Conservation (phyloP, 176 grass and related monocot species). For the Rhynchospora pubera region DNA sequence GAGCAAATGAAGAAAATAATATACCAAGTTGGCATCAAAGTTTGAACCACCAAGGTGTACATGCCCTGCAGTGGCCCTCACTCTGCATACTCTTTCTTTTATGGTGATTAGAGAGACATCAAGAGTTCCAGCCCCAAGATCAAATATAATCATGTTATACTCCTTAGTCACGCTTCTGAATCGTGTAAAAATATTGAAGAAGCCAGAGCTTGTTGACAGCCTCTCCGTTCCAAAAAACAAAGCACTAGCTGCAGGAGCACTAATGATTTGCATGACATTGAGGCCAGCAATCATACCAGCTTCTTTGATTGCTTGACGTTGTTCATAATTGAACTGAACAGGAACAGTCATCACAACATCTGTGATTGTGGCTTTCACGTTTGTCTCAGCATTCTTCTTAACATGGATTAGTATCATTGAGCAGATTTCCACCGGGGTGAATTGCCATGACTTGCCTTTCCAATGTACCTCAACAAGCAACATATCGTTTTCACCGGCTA, state of each 20-base stretch:
- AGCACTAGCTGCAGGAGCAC: conserved; percentile 16
- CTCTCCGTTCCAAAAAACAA: conserved; percentile 17
- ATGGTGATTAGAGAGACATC: conserved; percentile 33
- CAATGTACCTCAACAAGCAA: conserved; percentile 15
- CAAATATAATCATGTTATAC: conserved; percentile 23
- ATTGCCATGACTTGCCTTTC: conserved; percentile 27
- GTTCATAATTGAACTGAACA: conserved; percentile 28
- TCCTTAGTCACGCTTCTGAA: background rate
- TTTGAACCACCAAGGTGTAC: conserved; percentile 24
- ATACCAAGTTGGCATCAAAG: conserved; percentile 14
- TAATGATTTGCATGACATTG: conserved; percentile 24
- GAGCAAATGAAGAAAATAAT: background rate
- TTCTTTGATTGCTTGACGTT: conserved; percentile 30
- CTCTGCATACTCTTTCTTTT: conserved; percentile 22
- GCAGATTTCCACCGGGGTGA: conserved; percentile 31
- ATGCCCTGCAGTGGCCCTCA: conserved; percentile 25
- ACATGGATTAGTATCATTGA: conserved; percentile 33
- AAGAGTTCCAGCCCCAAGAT: conserved; percentile 29
- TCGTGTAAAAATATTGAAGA: too few species aligned
- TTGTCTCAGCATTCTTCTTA: conserved; percentile 20
- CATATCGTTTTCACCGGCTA: background rate
- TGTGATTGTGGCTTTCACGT: conserved; percentile 12
- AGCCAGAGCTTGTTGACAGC: too few species aligned
- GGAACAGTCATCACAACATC: conserved; percentile 32
- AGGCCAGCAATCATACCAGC: conserved; percentile 23